phyloP scores from a whole-genome alignment of 495 filamentous ascomycete genomes.

The Usnea hakonensis region DNA sequence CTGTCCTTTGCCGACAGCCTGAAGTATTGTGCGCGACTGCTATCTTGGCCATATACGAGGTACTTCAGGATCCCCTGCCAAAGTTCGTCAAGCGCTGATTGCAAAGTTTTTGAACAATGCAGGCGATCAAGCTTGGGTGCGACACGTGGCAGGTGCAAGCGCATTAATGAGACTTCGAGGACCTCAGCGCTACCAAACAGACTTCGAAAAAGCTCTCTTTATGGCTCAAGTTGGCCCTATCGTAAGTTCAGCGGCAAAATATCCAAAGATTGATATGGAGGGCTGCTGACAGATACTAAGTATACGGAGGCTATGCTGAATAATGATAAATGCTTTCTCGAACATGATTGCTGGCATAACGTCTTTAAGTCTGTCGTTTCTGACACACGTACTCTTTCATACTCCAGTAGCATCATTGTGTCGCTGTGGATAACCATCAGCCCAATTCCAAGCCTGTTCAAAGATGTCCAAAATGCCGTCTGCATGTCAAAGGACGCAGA shows the following conservation, averaged over 20 bases:
- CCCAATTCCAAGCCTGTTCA: slow-evolving; percentile 20
- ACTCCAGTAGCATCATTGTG: slow-evolving; percentile 25
- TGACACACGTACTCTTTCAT: slow-evolving; percentile 16
- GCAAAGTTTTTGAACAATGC: slow-evolving; percentile 22
- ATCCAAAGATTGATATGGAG: no score
- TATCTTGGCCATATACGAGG: slow-evolving; percentile 31
- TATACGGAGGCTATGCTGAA: slow-evolving; percentile 30
- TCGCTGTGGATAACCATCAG: slow-evolving; percentile 24
- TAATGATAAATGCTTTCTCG: slow-evolving; percentile 26
- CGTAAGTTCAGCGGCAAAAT: slow-evolving; percentile 12
- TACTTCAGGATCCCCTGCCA: background rate
- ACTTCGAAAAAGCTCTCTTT: slow-evolving; percentile 34
- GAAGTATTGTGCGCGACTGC: slow-evolving; percentile 34
- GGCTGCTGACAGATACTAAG: slow-evolving; percentile 8
- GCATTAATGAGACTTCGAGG: slow-evolving; percentile 32
- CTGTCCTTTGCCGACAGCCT: slow-evolving; percentile 20
- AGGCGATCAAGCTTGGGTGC: slow-evolving; percentile 26
- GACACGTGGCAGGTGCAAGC: slow-evolving; percentile 28
- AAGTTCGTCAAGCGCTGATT: background rate
- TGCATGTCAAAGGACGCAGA: background rate
- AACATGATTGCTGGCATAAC: slow-evolving; percentile 26
- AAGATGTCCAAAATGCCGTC: slow-evolving; percentile 16
- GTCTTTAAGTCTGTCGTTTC: slow-evolving; percentile 23
- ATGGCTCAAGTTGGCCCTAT: slow-evolving; percentile 30
- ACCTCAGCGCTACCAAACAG: slow-evolving; percentile 26